These are phyloP conservation scores for Rubia balearica DNA, from an alignment of 305 asterid genomes.

Conservation along the genomic window DNA sequence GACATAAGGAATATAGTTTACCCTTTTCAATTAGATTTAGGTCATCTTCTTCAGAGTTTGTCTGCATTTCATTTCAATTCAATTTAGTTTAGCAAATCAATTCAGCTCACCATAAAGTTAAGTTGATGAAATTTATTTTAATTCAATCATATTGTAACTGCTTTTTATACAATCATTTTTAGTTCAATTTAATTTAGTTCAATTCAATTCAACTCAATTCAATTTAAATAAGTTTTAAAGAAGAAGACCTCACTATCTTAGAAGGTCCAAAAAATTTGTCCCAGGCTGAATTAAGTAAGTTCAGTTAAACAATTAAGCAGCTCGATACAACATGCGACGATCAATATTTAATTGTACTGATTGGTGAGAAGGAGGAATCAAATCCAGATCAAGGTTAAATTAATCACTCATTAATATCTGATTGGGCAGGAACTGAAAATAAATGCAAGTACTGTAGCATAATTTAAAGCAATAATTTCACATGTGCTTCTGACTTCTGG, in stretches of 20 bases:
- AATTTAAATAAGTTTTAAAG: no score
- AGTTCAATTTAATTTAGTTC: no score
- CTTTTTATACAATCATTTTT: no score
- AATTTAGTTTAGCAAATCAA: no score
- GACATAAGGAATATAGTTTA: no score
- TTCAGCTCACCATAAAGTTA: no score
- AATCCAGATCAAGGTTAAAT: not conserved
- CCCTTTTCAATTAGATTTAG: no score
- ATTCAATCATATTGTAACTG: no score
- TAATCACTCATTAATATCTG: not conserved
- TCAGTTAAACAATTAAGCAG: not conserved
- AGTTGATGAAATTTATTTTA: no score
- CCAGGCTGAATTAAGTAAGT: not conserved
- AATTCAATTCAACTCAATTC: no score
- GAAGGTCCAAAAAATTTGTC: not conserved
- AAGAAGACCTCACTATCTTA: not conserved
- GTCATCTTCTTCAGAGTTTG: no score
- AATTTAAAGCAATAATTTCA: not conserved
- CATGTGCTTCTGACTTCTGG: not conserved
- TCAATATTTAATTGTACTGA: not conserved
- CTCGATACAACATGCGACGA: not conserved
- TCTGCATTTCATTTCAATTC: no score
- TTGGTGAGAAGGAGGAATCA: not conserved
- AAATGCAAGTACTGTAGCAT: not conserved
- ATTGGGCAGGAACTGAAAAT: not conserved